Evolutionary conservation across 257 asterid species (phyloP), one percentile per base, ranked within the genome.

Genomic region (Solanum arcanum): DNA sequence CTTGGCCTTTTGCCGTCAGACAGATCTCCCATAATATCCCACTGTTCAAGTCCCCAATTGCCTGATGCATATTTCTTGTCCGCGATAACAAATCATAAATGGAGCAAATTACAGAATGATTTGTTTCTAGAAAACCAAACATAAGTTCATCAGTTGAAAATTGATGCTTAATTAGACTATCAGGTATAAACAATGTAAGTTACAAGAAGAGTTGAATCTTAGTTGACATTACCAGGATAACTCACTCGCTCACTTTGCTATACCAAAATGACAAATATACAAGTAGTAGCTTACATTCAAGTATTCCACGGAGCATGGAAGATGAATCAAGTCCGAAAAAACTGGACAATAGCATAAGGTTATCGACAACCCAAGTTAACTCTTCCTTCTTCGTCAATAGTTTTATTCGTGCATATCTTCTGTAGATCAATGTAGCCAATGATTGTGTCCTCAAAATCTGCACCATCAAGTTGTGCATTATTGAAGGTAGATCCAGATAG

Each of bases 341-440:
- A 49, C 69, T 31, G 69, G 85, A 81, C 29, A 68, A 42, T 23
- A 52, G 69, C 21, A 35, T 39, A 56, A 56, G 72, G 52, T 88
- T 90, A 95, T 87, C 98, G 87, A 93, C 98, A 96, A 88, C 99
- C 99, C 93, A 96, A 90, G 88, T 85, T 92, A 33, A 91, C 96
- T 90, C 98, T 92, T 86, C 91, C 90, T 47, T 94, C 98, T 13
- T 94, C 96, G 47, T 69, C 90, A 68, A 95, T 93, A 31, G 97
- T 96, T 85, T 90, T 93, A 75, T 96, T 96, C 23, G 82, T 89
- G 90, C 99, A 96, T 3, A 96, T 92, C 89, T 96, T 96, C 93
- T 94, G 98, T 86, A 96, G 94, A 91, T 96, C 98, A 69, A 96
- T 89, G 77, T 95, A 96, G 83, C 98, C 98, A 70, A 96, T 94